A percentile compares a stretch with the other conserved stretches of the same genome.
Conservation (phyloP, 768 basidiomycete genomes). For the Naganishia kalamii region DNA sequence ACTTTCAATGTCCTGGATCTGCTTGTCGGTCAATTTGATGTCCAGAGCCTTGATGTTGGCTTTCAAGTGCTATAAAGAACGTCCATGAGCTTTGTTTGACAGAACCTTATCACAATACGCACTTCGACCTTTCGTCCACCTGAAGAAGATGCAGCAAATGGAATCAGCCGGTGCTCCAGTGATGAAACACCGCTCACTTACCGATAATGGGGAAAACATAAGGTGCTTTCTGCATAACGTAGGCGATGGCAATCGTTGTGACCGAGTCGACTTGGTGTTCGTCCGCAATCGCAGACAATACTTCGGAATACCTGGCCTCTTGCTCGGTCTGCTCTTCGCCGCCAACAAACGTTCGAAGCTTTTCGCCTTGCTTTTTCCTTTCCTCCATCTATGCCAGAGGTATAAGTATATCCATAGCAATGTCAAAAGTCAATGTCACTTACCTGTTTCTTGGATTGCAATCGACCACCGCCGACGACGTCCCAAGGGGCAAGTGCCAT, state of each 20-base stretch:
- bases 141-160: not conserved
- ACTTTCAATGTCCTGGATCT: conserved; percentile 27
- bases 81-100: not conserved
- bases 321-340: conserved; percentile 17
- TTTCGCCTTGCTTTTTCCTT: conserved; percentile 2
- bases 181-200: not conserved
- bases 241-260: conserved; percentile 35
- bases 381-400: not conserved
- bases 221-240: conserved; percentile 30
- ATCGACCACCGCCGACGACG: conserved; percentile 25
- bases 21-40: conserved; percentile 31
- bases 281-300: conserved; percentile 26
- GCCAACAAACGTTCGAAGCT: not conserved
- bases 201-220: conserved; percentile 36
- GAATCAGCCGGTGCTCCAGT: not conserved
- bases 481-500: conserved; percentile 29
- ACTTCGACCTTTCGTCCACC: conserved; percentile 3
- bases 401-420: not conserved
- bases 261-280: conserved; percentile 21
- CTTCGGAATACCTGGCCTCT: conserved; percentile 23
- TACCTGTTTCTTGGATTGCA: conserved; percentile 24
- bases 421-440: too few relatives aligned
- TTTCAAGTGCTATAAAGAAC: conserved; percentile 29
- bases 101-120: not conserved
- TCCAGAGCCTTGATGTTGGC: conserved; percentile 29